Percentiles rank a stretch among this genome's conserved stretches.
These are phyloP conservation scores for Scheffersomyces coipomensis DNA, from an alignment of 805 yeast genomes.

Conservation along the genomic window DNA sequence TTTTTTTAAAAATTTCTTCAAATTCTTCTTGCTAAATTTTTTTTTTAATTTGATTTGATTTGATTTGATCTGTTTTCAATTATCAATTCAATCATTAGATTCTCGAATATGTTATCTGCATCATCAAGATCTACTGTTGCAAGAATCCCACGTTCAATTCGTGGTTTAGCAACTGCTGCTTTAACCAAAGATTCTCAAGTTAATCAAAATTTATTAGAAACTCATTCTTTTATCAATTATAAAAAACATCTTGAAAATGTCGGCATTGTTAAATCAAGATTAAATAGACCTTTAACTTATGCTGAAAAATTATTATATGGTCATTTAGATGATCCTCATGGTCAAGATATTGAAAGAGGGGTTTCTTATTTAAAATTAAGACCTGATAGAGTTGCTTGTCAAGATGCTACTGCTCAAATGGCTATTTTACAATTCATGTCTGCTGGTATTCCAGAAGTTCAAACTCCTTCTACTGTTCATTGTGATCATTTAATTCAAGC, in stretches of 20 bases:
- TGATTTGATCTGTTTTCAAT: background rate
- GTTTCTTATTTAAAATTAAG: conserved; percentile 87
- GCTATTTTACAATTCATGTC: conserved; percentile 96
- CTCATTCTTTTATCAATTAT: conserved; percentile 85
- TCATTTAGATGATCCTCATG: conserved; percentile 91
- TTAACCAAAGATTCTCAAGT: conserved; percentile 71
- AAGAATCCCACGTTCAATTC: conserved; percentile 32
- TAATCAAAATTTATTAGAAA: conserved; percentile 76
- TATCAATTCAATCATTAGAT: background rate
- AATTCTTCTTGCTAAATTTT: background rate
- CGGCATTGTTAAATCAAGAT: conserved; percentile 76
- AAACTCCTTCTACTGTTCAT: conserved; percentile 94
- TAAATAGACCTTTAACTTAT: conserved; percentile 85
- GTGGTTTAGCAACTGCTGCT: conserved; percentile 56
- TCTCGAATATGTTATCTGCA: conserved; percentile 37
- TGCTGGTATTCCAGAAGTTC: conserved; percentile 87
- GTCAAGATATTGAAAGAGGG: conserved; percentile 82
- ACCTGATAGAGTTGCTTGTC: conserved; percentile 98
- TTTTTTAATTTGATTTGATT: no score
- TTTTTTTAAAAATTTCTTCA: background rate
- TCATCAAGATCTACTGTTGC: conserved; percentile 29
- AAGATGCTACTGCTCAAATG: conserved; percentile 99
- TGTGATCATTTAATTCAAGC: conserved; percentile 98
- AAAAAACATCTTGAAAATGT: conserved; percentile 88
- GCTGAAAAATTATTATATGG: conserved; percentile 96